A percentile compares a stretch with the other conserved stretches of the same genome.
phyloP scores from a whole-genome alignment of 2,329 filamentous ascomycete genomes.

The Diaporthe humulicola region DNA sequence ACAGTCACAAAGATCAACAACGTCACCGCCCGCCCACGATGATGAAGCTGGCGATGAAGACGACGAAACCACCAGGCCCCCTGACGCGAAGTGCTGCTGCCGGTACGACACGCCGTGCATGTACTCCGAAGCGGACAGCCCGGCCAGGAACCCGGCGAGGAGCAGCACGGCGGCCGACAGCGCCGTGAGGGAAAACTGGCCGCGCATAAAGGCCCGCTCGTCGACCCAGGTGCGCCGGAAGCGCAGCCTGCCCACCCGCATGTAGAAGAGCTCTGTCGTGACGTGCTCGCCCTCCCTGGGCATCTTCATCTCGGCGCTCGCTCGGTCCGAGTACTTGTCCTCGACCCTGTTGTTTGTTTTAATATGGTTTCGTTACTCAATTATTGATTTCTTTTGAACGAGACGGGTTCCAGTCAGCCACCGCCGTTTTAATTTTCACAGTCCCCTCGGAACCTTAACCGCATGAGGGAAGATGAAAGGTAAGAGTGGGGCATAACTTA shows the following conservation, averaged over 20 bases:
- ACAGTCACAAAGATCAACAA: conserved; percentile 6
- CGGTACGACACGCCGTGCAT: not conserved
- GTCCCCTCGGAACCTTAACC: not conserved
- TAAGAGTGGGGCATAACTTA: conserved; percentile 53
- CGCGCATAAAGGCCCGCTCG: conserved; percentile 40
- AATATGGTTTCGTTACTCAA: conserved; percentile 8
- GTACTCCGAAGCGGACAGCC: conserved; percentile 30
- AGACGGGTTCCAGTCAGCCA: conserved; percentile 26
- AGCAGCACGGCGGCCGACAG: conserved; percentile 28
- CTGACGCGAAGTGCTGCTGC: not conserved
- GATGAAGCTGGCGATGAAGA: not conserved
- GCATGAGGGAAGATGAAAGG: not conserved
- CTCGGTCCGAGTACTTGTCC: conserved; percentile 42
- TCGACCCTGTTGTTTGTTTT: conserved; percentile 44
- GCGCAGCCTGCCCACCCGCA: conserved; percentile 49
- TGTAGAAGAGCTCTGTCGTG: conserved; percentile 49
- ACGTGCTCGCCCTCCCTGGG: conserved; percentile 42
- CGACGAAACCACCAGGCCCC: not conserved
- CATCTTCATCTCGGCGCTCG: conserved; percentile 45
- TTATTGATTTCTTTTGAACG: conserved; percentile 27
- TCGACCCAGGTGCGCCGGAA: conserved; percentile 50
- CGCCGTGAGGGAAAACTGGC: conserved; percentile 35
- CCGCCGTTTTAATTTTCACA: not conserved
- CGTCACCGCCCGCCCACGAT: not conserved
- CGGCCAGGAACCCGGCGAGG: conserved; percentile 21